These are phyloP conservation scores for Echeveria elegans DNA, from an alignment of 164 flowering plant species.

Conservation along the genomic window DNA sequence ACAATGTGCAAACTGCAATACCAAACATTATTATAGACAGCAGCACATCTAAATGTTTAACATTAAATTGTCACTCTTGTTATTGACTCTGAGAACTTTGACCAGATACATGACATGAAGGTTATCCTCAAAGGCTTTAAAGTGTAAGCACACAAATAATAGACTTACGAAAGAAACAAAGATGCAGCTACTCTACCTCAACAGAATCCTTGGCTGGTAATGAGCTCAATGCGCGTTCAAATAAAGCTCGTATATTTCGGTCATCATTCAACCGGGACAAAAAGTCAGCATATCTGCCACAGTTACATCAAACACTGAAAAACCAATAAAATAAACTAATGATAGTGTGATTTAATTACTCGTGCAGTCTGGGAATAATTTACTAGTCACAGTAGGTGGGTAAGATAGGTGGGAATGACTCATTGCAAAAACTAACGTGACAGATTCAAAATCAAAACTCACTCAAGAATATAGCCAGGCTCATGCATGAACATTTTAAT, in stretches of 20 bases:
- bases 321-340: not conserved
- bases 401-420: not conserved
- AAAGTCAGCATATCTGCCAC: conserved; percentile 85
- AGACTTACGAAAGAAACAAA: not conserved
- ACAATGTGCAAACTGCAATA: no score
- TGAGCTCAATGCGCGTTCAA: conserved; percentile 87
- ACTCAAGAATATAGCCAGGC: conserved; percentile 92
- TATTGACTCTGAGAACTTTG: not conserved
- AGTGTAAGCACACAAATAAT: not conserved
- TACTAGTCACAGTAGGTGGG: not conserved
- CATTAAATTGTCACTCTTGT: not conserved
- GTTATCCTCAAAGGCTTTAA: not conserved
- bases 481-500: conserved; percentile 89
- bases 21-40: no score
- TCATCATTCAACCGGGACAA: conserved; percentile 91
- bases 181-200: conserved; percentile 39
- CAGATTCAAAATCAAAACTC: conserved; percentile 21
- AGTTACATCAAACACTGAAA: not conserved
- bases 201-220: conserved; percentile 78
- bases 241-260: conserved; percentile 81
- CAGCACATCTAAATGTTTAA: not conserved
- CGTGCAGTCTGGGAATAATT: no score
- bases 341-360: not conserved
- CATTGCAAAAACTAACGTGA: not conserved
- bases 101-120: not conserved